Evolutionary conservation across 306 rosid genomes (phyloP).

Genomic region (Prunus mume): DNA sequence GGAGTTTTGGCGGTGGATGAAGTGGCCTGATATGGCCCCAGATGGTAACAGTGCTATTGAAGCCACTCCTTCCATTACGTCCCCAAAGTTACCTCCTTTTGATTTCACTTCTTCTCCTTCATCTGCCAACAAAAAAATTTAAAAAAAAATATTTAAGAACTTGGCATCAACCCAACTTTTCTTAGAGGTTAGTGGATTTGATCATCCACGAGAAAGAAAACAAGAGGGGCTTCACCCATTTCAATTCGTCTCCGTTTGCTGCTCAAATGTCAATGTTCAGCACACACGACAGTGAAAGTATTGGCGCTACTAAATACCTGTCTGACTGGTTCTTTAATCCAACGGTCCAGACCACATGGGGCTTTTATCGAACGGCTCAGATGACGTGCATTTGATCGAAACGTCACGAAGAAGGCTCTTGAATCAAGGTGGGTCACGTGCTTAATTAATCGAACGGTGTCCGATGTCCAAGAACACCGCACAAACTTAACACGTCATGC

Average conservation of each 20-base stretch:
- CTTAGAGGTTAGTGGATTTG: background rate
- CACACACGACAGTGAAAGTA: background rate
- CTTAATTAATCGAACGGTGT: background rate
- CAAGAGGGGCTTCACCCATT: background rate
- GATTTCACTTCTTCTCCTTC: constrained; percentile 21
- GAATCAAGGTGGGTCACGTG: background rate
- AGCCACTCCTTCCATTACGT: constrained; percentile 83
- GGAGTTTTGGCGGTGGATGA: constrained; percentile 66
- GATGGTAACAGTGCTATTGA: constrained; percentile 77
- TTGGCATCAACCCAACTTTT: background rate
- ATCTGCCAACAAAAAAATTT: background rate
- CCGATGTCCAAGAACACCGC: background rate
- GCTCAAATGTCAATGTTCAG: background rate
- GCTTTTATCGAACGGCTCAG: background rate
- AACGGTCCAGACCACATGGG: background rate
- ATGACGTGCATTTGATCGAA: background rate
- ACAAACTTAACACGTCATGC: background rate
- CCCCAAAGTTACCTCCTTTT: constrained; percentile 23
- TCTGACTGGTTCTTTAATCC: background rate
- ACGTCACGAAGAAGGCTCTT: background rate
- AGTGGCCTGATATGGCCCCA: constrained; percentile 90
- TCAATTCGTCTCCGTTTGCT: background rate
- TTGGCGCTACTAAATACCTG: background rate
- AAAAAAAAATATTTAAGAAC: background rate
- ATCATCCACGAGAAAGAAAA: too few relatives aligned